Evolutionary conservation across 345 rosid genomes (phyloP).

Genomic region (Eucalyptus regnans): DNA sequence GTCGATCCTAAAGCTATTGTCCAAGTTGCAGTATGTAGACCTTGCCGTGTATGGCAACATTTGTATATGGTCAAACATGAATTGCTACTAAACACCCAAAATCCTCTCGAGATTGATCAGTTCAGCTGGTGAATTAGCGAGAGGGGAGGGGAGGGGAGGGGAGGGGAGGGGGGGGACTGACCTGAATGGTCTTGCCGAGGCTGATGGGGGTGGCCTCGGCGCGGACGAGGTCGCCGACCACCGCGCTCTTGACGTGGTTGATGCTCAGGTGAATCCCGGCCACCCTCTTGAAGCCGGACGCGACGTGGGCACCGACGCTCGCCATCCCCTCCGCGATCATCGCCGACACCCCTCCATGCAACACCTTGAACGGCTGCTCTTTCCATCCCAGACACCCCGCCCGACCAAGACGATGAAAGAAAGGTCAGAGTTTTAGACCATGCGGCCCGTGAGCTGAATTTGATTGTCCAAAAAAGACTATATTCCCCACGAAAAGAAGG

Average conservation of each 20-base stretch:
- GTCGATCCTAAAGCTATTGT: neutral
- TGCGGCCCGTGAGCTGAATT: neutral
- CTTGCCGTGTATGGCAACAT: neutral
- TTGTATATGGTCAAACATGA: neutral
- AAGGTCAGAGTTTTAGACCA: neutral
- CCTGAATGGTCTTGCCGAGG: constrained; percentile 73
- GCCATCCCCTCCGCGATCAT: constrained; percentile 78
- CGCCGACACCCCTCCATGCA: constrained; percentile 95
- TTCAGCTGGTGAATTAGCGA: neutral
- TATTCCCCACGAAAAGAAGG: neutral
- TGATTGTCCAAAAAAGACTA: neutral
- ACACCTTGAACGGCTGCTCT: constrained; percentile 81
- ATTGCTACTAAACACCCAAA: neutral
- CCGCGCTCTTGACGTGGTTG: constrained; percentile 69
- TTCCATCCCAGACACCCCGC: neutral
- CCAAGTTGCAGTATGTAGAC: neutral
- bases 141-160: neutral
- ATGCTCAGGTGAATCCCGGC: constrained; percentile 89
- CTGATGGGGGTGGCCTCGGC: constrained; percentile 69
- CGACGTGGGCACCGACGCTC: constrained; percentile 88
- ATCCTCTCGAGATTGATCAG: neutral
- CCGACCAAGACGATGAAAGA: neutral
- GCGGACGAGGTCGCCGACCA: constrained; percentile 51
- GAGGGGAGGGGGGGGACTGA: neutral
- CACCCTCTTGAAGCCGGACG: constrained; percentile 59